These are phyloP conservation scores for Mucor ambiguus DNA, from an alignment of 371 early-diverging fungal genomes.

Conservation along the genomic window DNA sequence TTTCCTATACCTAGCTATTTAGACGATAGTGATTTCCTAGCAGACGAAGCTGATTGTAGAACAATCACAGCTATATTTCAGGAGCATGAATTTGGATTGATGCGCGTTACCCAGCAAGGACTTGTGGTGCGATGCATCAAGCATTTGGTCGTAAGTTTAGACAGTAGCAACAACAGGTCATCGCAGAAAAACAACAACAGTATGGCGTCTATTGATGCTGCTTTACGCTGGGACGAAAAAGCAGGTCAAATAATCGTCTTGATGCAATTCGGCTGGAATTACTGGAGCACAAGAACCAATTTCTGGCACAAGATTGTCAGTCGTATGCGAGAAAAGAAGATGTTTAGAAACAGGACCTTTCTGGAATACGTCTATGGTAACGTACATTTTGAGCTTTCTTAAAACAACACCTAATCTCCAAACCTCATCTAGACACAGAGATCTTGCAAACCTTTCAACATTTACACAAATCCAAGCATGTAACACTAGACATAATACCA, in stretches of 20 bases:
- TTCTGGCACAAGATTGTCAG: conserved; percentile 41
- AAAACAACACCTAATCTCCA: background rate
- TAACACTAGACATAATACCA: conserved; percentile 43
- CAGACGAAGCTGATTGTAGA: conserved; percentile 42
- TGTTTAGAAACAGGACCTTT: conserved; percentile 40
- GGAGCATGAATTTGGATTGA: conserved; percentile 44
- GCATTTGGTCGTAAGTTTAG: conserved; percentile 44
- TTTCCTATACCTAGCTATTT: conserved; percentile 39
- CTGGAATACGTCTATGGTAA: conserved; percentile 47
- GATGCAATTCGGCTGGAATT: conserved; percentile 54
- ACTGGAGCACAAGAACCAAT: conserved; percentile 44
- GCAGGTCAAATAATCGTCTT: conserved; percentile 46
- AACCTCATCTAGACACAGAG: conserved; percentile 26
- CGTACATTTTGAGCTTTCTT: background rate
- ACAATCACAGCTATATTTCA: conserved; percentile 34
- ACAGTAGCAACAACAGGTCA: conserved; percentile 16
- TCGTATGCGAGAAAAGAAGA: conserved; percentile 38
- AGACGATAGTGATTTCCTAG: conserved; percentile 38
- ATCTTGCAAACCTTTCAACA: conserved; percentile 40
- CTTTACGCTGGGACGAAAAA: conserved; percentile 49
- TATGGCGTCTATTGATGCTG: conserved; percentile 48
- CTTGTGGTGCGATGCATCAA: conserved; percentile 48
- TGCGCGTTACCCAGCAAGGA: conserved; percentile 47
- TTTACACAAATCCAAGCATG: conserved; percentile 33
- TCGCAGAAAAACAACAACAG: conserved; percentile 30